phyloP scores from a whole-genome alignment of 2,329 filamentous ascomycete genomes.

The Magnaporthales sp. region DNA sequence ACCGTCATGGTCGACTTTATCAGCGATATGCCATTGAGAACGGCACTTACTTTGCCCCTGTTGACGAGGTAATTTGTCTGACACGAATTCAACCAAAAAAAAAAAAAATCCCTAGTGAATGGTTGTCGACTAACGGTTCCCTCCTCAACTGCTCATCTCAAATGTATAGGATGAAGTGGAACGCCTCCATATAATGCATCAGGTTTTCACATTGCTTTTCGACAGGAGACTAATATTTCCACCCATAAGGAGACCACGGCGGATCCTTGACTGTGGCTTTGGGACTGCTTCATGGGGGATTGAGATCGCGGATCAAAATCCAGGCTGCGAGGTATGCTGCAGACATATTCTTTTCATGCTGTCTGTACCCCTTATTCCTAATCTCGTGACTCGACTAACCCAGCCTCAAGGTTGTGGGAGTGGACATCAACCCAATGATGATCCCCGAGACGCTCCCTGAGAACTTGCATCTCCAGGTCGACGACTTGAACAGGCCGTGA shows the following conservation, averaged over 20 bases:
- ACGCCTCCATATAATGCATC: conserved; percentile 54
- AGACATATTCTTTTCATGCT: not conserved
- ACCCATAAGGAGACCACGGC: conserved; percentile 46
- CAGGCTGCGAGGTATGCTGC: conserved; percentile 49
- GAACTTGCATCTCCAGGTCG: conserved; percentile 64
- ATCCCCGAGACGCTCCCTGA: conserved; percentile 48
- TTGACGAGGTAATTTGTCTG: conserved; percentile 73
- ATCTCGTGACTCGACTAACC: conserved; percentile 5
- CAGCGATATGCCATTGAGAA: conserved; percentile 60
- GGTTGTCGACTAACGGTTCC: too few species aligned
- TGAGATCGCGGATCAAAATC: conserved; percentile 56
- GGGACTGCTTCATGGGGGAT: conserved; percentile 64
- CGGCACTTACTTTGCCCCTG: conserved; percentile 56
- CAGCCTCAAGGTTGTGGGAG: conserved; percentile 50
- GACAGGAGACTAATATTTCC: conserved; percentile 62
- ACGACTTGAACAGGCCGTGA: conserved; percentile 60
- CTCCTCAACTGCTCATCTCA: too few species aligned
- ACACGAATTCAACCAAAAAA: too few species aligned
- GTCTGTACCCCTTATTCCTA: not conserved
- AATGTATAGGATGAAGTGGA: conserved; percentile 54
- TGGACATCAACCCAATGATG: conserved; percentile 66
- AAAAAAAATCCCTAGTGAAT: too few species aligned
- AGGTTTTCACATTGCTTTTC: conserved; percentile 54
- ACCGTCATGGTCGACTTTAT: conserved; percentile 54
- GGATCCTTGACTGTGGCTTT: conserved; percentile 64